These are phyloP conservation scores for Trichoderma sp. DNA, from an alignment of 2,329 filamentous ascomycete species.

Conservation along the genomic window DNA sequence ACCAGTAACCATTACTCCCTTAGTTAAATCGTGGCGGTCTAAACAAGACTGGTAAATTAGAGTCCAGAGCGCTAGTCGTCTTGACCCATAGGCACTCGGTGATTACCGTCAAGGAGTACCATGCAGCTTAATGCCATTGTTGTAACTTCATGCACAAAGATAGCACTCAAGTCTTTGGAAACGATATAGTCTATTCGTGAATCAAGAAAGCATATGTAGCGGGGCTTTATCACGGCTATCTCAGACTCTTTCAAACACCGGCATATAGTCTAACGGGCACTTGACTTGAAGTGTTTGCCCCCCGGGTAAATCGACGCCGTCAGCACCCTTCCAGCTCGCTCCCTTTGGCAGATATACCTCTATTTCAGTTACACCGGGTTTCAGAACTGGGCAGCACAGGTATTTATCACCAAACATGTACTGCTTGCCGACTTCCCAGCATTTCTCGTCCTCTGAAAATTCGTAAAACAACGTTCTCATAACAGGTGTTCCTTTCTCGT, in stretches of 20 bases:
- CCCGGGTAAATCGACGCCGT: neutral
- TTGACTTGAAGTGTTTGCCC: neutral
- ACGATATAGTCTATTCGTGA: no score
- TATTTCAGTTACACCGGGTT: conserved; percentile 49
- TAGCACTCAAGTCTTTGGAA: no score
- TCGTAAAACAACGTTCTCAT: conserved; percentile 68
- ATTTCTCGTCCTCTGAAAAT: conserved; percentile 57
- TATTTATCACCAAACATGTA: conserved; percentile 68
- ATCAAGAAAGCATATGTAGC: no score
- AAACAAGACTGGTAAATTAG: no score
- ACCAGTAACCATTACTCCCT: no score
- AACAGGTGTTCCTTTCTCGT: conserved; percentile 62
- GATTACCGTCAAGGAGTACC: no score
- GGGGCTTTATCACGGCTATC: no score
- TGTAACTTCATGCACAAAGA: no score
- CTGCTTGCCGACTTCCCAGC: conserved; percentile 63
- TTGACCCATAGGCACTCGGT: no score
- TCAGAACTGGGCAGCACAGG: conserved; percentile 60
- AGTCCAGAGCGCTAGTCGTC: no score
- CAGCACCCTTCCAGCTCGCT: conserved; percentile 30
- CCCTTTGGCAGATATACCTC: conserved; percentile 56
- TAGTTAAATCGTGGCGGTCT: no score
- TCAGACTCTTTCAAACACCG: neutral
- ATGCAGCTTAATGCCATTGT: neutral
- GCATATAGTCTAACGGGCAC: neutral